These are phyloP conservation scores for Penicillium subrubescens DNA, from an alignment of 495 filamentous ascomycete genomes.

Conservation along the genomic window DNA sequence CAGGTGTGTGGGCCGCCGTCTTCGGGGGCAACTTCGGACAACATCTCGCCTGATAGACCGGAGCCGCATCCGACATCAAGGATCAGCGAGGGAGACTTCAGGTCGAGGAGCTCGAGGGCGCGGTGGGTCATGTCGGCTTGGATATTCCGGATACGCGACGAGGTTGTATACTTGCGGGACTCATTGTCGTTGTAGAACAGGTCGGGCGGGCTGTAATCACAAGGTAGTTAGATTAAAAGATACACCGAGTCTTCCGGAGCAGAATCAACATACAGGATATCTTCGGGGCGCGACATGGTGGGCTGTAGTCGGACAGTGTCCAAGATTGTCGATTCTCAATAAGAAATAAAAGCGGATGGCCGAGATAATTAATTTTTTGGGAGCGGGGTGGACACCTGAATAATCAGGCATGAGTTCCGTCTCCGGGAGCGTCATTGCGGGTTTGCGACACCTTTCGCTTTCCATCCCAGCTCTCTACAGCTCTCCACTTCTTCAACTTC, in stretches of 20 bases:
- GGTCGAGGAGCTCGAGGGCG: conserved; percentile 85
- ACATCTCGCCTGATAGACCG: conserved; percentile 90
- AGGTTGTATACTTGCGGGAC: conserved; percentile 96
- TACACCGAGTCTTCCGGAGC: background rate
- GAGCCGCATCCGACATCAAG: conserved; percentile 96
- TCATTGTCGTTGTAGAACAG: conserved; percentile 96
- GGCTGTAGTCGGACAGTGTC: conserved; percentile 10
- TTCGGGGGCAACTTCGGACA: conserved; percentile 63
- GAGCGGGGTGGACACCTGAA: conserved; percentile 28
- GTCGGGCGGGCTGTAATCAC: conserved; percentile 72
- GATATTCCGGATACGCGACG: conserved; percentile 90
- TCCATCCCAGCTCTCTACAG: background rate
- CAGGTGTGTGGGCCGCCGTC: conserved; percentile 87
- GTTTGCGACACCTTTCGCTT: conserved; percentile 2
- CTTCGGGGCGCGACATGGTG: conserved; percentile 94
- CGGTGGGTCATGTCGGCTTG: conserved; percentile 93
- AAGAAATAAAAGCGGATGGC: conserved; percentile 2
- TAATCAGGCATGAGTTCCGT: conserved; percentile 12
- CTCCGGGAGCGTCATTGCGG: conserved; percentile 17
- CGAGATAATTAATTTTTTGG: conserved; percentile 14
- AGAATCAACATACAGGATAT: conserved; percentile 67
- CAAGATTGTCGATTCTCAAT: conserved; percentile 1
- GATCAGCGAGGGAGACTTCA: conserved; percentile 78
- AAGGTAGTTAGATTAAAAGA: conserved; percentile 6
- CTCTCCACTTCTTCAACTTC: background rate